Percentiles rank a stretch among this genome's conserved stretches.
phyloP scores from a whole-genome alignment of 805 yeast species.

The Pichia membranifaciens region DNA sequence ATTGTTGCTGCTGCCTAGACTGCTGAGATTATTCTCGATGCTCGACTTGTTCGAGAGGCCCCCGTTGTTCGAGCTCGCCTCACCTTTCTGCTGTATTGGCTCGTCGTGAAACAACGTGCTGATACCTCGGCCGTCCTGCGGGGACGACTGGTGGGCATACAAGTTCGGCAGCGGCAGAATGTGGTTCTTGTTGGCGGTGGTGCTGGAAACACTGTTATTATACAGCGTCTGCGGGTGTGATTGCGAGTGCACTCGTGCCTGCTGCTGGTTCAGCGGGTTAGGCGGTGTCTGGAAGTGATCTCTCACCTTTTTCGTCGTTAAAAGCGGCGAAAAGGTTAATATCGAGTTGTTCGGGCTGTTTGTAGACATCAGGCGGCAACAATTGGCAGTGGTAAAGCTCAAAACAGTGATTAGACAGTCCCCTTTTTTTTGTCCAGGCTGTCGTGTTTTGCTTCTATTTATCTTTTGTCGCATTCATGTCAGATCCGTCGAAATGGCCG shows the following conservation, averaged over 20 bases:
- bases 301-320: conserved; percentile 32
- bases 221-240: conserved; percentile 13
- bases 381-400: no score
- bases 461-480: not conserved
- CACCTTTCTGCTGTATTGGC: not conserved
- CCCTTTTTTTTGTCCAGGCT: no score
- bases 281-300: conserved; percentile 35
- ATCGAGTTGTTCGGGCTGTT: conserved; percentile 63
- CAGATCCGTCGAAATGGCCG: not conserved
- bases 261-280: conserved; percentile 12
- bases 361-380: conserved; percentile 17
- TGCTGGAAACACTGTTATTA: no score
- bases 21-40: not conserved
- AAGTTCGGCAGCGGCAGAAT: conserved; percentile 10
- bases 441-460: not conserved
- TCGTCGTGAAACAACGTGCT: not conserved
- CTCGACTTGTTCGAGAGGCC: not conserved
- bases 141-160: conserved; percentile 15
- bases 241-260: conserved; percentile 3
- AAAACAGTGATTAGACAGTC: no score
- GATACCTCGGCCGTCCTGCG: conserved; percentile 5
- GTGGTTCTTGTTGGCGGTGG: conserved; percentile 11
- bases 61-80: not conserved
- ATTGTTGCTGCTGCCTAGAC: not conserved
- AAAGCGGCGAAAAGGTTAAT: conserved; percentile 64